Conservation (phyloP, 2,329 filamentous ascomycete genomes). For the Colletotrichum siamense region DNA sequence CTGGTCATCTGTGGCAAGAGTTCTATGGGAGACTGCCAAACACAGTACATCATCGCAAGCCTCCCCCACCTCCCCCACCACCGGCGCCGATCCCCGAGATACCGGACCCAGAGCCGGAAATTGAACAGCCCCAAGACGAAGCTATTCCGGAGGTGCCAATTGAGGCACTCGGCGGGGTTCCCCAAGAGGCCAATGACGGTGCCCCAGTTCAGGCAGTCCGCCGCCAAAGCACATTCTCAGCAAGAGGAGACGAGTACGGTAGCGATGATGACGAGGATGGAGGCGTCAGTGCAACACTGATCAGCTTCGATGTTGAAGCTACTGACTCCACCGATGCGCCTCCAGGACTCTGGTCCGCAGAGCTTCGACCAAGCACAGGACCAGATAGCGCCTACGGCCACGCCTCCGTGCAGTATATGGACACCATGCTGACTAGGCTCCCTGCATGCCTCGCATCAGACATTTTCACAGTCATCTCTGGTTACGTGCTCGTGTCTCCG, state of each 20-base stretch:
- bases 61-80: constrained; percentile 24
- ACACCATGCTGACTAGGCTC: constrained; percentile 56
- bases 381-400: constrained; percentile 29
- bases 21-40: constrained; percentile 47
- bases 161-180: background rate
- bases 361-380: constrained; percentile 56
- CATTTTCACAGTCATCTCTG: constrained; percentile 48
- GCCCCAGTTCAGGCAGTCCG: constrained; percentile 39
- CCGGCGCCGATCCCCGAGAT: constrained; percentile 19
- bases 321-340: constrained; percentile 57
- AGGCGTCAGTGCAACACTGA: constrained; percentile 59
- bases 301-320: constrained; percentile 67
- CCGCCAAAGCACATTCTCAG: constrained; percentile 52
- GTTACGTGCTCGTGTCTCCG: constrained; percentile 49
- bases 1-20: constrained; percentile 39
- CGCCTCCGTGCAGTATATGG: constrained; percentile 42
- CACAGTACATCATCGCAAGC: constrained; percentile 35
- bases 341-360: constrained; percentile 62
- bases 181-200: constrained; percentile 5
- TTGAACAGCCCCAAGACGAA: background rate
- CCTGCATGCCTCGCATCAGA: constrained; percentile 53
- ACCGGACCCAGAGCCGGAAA: background rate
- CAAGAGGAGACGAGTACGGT: constrained; percentile 56
- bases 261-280: constrained; percentile 64
- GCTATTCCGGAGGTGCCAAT: background rate